Evolutionary conservation across 208 protist genomes (phyloP), one percentile per base, ranked within the genome.

Genomic region (Wallacemonas sp.): DNA sequence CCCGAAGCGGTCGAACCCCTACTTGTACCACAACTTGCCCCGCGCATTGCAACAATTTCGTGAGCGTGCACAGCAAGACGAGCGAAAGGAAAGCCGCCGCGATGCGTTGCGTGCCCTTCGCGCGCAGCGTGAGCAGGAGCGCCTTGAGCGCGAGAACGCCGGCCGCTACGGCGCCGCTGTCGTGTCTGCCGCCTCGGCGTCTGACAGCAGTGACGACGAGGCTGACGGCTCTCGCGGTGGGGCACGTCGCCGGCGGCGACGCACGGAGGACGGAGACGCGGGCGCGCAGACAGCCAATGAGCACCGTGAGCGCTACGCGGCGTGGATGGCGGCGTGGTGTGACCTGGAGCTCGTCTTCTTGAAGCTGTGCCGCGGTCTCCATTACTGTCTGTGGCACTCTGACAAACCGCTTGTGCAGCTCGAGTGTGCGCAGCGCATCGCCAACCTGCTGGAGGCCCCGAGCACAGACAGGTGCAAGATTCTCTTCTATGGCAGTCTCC

Each of bases 351-450:
- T 93, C 5, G 71, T 93, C n/a, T 76, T 93, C 19, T 61, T 91
- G 48, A 97, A 97, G 75, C 76, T 97, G 1, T 83, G 78, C 52
- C 84, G 85, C 21, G 92, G 89, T 39, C 68, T 95, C 13, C 82
- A 83, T 70, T 97, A 85, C 77, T 95, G 89, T 72, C 72, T 97
- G 22, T 97, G 89, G 89, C 92, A 97, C 75, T 89, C 86, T 0
- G 92, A 97, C 74, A 97, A 97, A 78, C 92, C 87, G 10, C 76
- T 93, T 0, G 92, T 94, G 24, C 92, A 97, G 76, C 80, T 87
- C 3, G 84, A 79, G 37, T 95, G 90, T 55, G 89, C 92, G 37
- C 63, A 84, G 67, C 66, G 66, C 24, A 94, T 97, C 19, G 78
- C 86, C 0, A 42, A 79, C 17, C 74, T 97, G 15, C 55, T 94